Percentiles rank a stretch among this genome's conserved stretches.
These are phyloP conservation scores for Aspergillus leporis DNA, from an alignment of 495 filamentous ascomycete species.

Conservation along the genomic window DNA sequence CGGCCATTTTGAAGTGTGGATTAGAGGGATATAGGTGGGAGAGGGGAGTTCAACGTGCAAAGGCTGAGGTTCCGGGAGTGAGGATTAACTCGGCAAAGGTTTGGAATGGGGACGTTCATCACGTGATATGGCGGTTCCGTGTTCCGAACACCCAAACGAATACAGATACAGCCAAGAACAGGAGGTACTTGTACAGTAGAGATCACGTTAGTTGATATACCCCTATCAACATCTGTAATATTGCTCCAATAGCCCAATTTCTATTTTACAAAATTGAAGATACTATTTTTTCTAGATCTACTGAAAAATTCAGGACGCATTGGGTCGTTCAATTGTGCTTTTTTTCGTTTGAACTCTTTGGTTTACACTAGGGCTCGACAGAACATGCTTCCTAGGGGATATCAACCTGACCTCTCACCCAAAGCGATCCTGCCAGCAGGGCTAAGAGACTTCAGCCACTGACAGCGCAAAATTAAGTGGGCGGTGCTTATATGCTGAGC, in stretches of 20 bases:
- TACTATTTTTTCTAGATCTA: background rate
- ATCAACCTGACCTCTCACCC: constrained; percentile 33
- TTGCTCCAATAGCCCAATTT: background rate
- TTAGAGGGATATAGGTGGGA: constrained; percentile 42
- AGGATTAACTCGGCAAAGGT: constrained; percentile 49
- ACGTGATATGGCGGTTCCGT: constrained; percentile 43
- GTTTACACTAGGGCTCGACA: constrained; percentile 42
- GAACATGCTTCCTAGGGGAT: constrained; percentile 23
- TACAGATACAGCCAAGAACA: constrained; percentile 7
- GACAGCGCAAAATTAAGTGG: constrained; percentile 18
- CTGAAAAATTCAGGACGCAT: constrained; percentile 9
- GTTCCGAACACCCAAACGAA: constrained; percentile 31
- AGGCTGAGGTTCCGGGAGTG: constrained; percentile 41
- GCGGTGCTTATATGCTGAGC: constrained; percentile 76
- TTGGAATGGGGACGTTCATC: constrained; percentile 40
- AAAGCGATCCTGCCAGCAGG: constrained; percentile 33
- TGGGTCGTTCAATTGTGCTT: constrained; percentile 37
- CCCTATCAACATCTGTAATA: no score
- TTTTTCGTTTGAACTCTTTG: constrained; percentile 43
- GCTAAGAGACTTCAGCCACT: constrained; percentile 22
- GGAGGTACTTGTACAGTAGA: constrained; percentile 1
- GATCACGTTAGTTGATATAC: no score
- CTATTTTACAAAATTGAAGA: background rate
- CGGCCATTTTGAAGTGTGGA: constrained; percentile 73
- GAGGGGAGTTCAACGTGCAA: constrained; percentile 43